Conservation (phyloP, 2,329 filamentous ascomycete species). For the Diplodia mutila region DNA sequence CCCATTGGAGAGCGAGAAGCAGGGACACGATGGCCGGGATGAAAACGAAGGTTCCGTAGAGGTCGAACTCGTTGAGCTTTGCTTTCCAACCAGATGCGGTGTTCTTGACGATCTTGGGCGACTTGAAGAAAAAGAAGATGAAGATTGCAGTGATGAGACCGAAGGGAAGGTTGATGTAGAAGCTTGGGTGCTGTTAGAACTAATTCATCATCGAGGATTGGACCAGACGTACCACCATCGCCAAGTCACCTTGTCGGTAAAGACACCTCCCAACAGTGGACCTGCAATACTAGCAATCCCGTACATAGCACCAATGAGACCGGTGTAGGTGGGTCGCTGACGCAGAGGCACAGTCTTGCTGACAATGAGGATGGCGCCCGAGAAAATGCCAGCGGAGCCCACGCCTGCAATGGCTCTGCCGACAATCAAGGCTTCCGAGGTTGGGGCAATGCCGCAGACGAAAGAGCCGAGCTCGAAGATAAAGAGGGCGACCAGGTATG, state of each 20-base stretch:
- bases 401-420: slow-evolving; percentile 57
- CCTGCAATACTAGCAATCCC: slow-evolving; percentile 54
- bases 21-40: slow-evolving; percentile 54
- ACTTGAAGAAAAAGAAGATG: slow-evolving; percentile 46
- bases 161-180: slow-evolving; percentile 60
- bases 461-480: slow-evolving; percentile 59
- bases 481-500: slow-evolving; percentile 49
- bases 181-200: slow-evolving; percentile 31
- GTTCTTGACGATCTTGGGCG: slow-evolving; percentile 39
- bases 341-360: slow-evolving; percentile 50
- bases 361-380: slow-evolving; percentile 54
- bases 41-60: slow-evolving; percentile 49
- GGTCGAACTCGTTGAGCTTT: slow-evolving; percentile 51
- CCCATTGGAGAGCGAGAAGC: slow-evolving; percentile 56
- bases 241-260: slow-evolving; percentile 52
- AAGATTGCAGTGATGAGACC: slow-evolving; percentile 49
- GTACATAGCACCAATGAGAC: slow-evolving; percentile 55
- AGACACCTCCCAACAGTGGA: slow-evolving; percentile 53
- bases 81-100: slow-evolving; percentile 42
- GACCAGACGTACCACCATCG: slow-evolving; percentile 47
- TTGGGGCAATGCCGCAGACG: slow-evolving; percentile 56
- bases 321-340: slow-evolving; percentile 50
- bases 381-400: slow-evolving; percentile 56
- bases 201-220: slow-evolving; percentile 27
- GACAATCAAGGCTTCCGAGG: slow-evolving; percentile 53